phyloP scores from a whole-genome alignment of 2,329 filamentous ascomycete genomes.

The Ophiostoma angusticollis region DNA sequence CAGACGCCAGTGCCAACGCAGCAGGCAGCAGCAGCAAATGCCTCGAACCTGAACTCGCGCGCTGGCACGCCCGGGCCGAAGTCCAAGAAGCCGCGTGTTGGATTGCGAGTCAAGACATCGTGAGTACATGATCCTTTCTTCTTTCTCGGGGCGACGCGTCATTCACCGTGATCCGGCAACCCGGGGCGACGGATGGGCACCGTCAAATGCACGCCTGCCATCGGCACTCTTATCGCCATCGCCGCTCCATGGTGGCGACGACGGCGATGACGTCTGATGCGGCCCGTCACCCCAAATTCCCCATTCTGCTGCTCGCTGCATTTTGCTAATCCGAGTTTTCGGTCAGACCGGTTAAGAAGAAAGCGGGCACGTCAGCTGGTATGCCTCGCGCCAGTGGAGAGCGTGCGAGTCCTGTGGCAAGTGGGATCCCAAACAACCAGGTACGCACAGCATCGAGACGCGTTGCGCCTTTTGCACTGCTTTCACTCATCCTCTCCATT shows the following conservation, averaged over 20 bases:
- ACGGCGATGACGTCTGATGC: no score
- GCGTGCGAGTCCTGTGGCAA: conserved; percentile 47
- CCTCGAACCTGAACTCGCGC: conserved; percentile 32
- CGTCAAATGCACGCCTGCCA: background rate
- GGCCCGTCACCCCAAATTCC: no score
- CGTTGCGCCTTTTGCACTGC: conserved; percentile 7
- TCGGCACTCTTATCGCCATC: no score
- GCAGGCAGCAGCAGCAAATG: background rate
- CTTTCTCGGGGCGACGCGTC: no score
- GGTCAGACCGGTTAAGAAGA: conserved; percentile 64
- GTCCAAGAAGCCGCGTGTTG: conserved; percentile 46
- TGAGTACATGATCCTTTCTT: conserved; percentile 31
- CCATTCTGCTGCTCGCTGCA: no score
- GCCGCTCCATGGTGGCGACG: no score
- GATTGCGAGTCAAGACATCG: conserved; percentile 56
- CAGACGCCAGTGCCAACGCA: conserved; percentile 11
- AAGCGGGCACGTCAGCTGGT: conserved; percentile 54
- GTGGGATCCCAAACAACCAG: conserved; percentile 39
- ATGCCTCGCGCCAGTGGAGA: conserved; percentile 53
- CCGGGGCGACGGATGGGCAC: background rate
- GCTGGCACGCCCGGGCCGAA: conserved; percentile 47
- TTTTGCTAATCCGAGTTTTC: no score
- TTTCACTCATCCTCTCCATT: background rate
- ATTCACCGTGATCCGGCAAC: no score
- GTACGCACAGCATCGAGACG: conserved; percentile 28